Percentiles rank a stretch among this genome's conserved stretches.
Conservation (phyloP, 768 basidiomycete species). For the Tulasnella calospora region DNA sequence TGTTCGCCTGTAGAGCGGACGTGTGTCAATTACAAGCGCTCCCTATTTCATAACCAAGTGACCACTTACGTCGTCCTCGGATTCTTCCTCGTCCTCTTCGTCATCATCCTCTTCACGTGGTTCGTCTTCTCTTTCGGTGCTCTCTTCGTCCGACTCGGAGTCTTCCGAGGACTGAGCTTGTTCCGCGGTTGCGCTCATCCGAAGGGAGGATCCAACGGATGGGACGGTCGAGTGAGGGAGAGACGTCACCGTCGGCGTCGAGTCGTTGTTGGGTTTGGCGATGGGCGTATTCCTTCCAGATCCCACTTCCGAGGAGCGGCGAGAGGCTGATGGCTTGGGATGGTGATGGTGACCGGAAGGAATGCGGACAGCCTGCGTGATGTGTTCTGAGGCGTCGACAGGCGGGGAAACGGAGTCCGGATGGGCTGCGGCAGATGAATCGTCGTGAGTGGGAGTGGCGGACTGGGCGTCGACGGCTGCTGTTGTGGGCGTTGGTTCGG, state of each 20-base stretch:
- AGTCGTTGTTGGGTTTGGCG: slow-evolving; percentile 14
- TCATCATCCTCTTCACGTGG: slow-evolving; percentile 23
- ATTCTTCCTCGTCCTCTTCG: slow-evolving; percentile 27
- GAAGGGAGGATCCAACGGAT: neutral
- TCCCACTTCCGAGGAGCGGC: neutral
- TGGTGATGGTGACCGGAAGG: slow-evolving; percentile 15
- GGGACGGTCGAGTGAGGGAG: neutral
- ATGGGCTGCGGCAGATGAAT: neutral
- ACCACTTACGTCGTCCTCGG: slow-evolving; percentile 26
- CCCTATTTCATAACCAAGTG: neutral
- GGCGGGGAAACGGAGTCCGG: slow-evolving; percentile 1
- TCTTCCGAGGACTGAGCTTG: slow-evolving; percentile 23
- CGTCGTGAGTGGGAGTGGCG: slow-evolving; percentile 3
- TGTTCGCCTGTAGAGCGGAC: neutral
- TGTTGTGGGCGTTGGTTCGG: neutral
- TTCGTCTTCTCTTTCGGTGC: slow-evolving; percentile 26
- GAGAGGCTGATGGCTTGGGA: neutral
- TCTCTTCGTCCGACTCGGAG: slow-evolving; percentile 28
- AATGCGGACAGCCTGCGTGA: slow-evolving; percentile 18
- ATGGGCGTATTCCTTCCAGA: slow-evolving; percentile 7
- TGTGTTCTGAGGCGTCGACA: neutral
- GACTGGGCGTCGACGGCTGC: slow-evolving; percentile 11
- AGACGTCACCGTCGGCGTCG: slow-evolving; percentile 1
- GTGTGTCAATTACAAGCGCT: neutral
- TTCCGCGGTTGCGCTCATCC: neutral